Evolutionary conservation across 2,329 filamentous ascomycete species (phyloP), one percentile per base, ranked within the genome.

Genomic region (Claviceps pazoutovae): DNA sequence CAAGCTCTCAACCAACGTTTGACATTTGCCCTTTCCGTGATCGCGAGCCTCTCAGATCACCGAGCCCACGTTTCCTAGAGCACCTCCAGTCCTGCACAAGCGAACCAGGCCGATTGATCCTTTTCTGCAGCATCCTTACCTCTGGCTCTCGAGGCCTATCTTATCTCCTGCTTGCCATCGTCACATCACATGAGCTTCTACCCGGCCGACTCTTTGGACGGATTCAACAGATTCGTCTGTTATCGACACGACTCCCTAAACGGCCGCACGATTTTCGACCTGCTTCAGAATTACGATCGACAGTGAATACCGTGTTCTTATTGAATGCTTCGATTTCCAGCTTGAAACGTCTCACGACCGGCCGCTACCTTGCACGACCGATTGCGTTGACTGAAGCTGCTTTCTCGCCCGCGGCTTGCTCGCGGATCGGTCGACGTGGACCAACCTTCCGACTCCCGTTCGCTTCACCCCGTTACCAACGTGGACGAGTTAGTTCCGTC

Each of bases 401-500:
- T 39, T 30, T 26, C 16, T 26, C 14, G 39, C 60, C 67, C 66
- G 68, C 68, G 67, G 68, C 64, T 55, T 56, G 58, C 58, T 67
- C 67, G 68, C 68, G 66, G 62, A 66, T 59, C 65, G 63, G 63
- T 60, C 67, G 68, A 67, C 60, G 67, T 71, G 68, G 68, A 71
- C 61, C 61, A 59, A 61, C 60, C 63, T 59, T 64, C 61, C 58
- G 58, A 60, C 59, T 55, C 65, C 57, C 62, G 58, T 59, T 64
- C 62, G 59, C 61, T 49, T 48, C 38, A 57, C 59, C 60, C 62
- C 62, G 58, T 61, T 53, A 56, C 61, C 60, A 58, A 75, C 73
- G 71, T 83, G 79, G 83, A 82, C 81, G 69, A 76, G 74, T 77
- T 79, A 75, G 68, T 75, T 71, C 74, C 71, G 66, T 74, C 78